phyloP scores from a whole-genome alignment of 139 green algal species.

The Nannochloris sp. region DNA sequence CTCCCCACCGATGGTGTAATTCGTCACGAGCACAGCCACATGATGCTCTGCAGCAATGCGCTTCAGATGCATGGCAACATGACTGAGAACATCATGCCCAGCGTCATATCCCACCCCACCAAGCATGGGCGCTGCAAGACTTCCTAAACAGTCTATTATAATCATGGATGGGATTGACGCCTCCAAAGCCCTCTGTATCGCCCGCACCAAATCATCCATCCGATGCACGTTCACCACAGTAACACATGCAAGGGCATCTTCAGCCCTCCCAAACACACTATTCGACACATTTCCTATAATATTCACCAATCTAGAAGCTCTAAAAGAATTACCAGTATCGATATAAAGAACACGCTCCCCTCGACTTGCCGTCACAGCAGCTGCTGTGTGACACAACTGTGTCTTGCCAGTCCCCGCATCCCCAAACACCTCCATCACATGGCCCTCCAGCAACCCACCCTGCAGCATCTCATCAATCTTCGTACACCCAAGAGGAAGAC shows the following conservation, averaged over 20 bases:
- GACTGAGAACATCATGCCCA: constrained; percentile 22
- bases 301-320: not conserved
- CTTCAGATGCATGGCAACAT: constrained; percentile 2
- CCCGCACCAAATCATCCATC: no score
- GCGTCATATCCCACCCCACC: constrained; percentile 7
- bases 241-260: constrained; percentile 6
- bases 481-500: not conserved
- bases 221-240: constrained; percentile 3
- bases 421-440: constrained; percentile 22
- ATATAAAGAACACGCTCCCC: constrained; percentile 17
- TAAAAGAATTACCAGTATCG: constrained; percentile 27
- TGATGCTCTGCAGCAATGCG: not conserved
- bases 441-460: constrained; percentile 16
- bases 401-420: constrained; percentile 32
- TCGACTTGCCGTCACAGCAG: not conserved
- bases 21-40: constrained; percentile 20
- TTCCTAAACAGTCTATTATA: constrained; percentile 20
- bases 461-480: constrained; percentile 15
- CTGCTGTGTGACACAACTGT: constrained; percentile 22
- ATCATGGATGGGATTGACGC: constrained; percentile 2
- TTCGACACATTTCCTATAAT: constrained; percentile 1
- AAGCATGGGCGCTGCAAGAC: constrained; percentile 13
- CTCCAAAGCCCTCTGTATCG: not conserved
- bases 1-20: constrained; percentile 20
- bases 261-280: not conserved